Evolutionary conservation across 2,329 filamentous ascomycete species (phyloP).

Genomic region (Epichloe hybrida): DNA sequence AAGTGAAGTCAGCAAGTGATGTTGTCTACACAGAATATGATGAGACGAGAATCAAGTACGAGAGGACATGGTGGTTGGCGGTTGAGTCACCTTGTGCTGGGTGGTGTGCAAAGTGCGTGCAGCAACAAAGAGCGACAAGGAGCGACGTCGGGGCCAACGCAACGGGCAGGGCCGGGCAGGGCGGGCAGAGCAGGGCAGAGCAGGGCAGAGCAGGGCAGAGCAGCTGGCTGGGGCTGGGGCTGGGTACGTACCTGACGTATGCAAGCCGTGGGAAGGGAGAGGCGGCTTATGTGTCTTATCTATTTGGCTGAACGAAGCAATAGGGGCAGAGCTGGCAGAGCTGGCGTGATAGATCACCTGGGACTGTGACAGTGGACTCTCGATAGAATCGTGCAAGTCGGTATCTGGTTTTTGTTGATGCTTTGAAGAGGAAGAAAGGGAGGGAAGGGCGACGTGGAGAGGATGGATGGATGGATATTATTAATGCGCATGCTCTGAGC

Average conservation of each 20-base stretch:
- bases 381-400: constrained; percentile 37
- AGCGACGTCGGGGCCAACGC: not conserved
- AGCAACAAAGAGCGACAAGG: not conserved
- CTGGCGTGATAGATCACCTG: constrained; percentile 39
- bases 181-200: too few species aligned
- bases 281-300: constrained; percentile 10
- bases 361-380: constrained; percentile 49
- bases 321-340: constrained; percentile 20
- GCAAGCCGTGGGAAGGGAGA: constrained; percentile 14
- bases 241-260: constrained; percentile 20
- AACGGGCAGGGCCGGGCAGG: too few species aligned
- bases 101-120: not conserved
- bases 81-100: constrained; percentile 9
- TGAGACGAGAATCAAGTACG: not conserved
- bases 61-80: not conserved
- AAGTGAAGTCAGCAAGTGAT: not conserved
- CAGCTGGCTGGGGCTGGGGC: not conserved
- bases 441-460: constrained; percentile 21
- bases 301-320: constrained; percentile 13
- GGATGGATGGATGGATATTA: constrained; percentile 16
- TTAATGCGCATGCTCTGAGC: constrained; percentile 8
- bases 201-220: too few species aligned
- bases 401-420: constrained; percentile 36
- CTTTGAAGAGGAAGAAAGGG: constrained; percentile 26
- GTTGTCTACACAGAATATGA: not conserved